These are phyloP conservation scores for Silene noctiflora DNA, from an alignment of 179 eudicot species.

Conservation along the genomic window DNA sequence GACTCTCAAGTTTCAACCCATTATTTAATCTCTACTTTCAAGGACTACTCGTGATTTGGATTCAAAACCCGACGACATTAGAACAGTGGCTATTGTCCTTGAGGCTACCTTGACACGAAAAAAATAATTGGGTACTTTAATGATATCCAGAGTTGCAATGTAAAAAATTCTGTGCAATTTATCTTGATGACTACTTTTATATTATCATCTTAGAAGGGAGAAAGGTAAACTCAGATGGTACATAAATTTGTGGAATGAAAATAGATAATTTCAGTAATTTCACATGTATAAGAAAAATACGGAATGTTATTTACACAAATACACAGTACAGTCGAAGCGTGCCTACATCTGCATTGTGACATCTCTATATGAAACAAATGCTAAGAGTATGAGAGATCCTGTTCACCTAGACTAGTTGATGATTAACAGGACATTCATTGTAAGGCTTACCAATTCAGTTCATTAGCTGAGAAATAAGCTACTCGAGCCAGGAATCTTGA, in stretches of 20 bases:
- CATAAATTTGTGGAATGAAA: background rate
- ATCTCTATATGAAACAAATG: background rate
- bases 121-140: no score
- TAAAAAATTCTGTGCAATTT: no score
- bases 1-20: no score
- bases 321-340: background rate
- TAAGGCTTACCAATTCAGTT: constrained; percentile 9
- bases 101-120: no score
- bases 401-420: background rate
- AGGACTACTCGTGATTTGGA: no score
- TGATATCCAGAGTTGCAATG: no score
- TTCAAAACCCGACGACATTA: no score
- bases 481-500: constrained; percentile 56
- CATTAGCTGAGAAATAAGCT: constrained; percentile 29
- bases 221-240: no score
- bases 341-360: background rate
- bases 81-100: no score
- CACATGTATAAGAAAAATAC: background rate
- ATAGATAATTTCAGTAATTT: constrained; percentile 1
- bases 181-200: no score
- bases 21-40: no score
- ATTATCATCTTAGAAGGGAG: no score
- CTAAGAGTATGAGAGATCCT: background rate
- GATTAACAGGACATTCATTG: constrained; percentile 8
- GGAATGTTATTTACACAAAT: background rate